Conservation (phyloP, 1,139 yeast genomes). For the Protomyces macrosporus region DNA sequence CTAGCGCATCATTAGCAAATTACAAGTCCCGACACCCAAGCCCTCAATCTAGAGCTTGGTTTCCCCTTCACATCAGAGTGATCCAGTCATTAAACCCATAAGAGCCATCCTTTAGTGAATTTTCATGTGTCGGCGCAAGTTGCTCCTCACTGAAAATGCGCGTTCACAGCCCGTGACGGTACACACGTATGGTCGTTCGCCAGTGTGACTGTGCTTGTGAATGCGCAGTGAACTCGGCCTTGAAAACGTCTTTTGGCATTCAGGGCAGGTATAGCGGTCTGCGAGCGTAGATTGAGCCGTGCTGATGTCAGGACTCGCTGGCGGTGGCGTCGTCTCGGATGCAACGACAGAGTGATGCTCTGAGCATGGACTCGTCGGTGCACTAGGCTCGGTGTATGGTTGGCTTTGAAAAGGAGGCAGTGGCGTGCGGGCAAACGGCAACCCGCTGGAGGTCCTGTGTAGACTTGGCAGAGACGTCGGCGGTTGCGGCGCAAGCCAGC, state of each 20-base stretch:
- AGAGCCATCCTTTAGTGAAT: slow-evolving; percentile 24
- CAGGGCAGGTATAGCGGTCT: slow-evolving; percentile 48
- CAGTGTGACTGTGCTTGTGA: slow-evolving; percentile 79
- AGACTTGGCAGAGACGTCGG: no score
- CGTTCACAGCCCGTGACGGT: slow-evolving; percentile 63
- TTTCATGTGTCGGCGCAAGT: slow-evolving; percentile 64
- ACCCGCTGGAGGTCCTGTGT: no score
- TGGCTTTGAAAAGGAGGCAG: no score
- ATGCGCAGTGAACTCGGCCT: slow-evolving; percentile 77
- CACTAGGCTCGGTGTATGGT: background rate
- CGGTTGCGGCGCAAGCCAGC: no score
- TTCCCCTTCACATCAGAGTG: no score
- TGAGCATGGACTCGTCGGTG: background rate
- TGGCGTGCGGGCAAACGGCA: no score
- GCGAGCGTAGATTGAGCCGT: background rate
- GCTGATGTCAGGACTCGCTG: background rate
- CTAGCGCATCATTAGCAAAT: background rate
- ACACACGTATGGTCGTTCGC: slow-evolving; percentile 74
- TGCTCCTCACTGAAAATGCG: slow-evolving; percentile 70
- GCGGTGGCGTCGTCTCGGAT: slow-evolving; percentile 7
- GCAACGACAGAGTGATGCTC: background rate
- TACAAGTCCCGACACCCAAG: background rate
- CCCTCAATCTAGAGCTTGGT: background rate
- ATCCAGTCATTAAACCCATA: no score
- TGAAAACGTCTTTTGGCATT: slow-evolving; percentile 72